Evolutionary conservation across 768 basidiomycete genomes (phyloP).

Genomic region (Cytidiella melzeri): DNA sequence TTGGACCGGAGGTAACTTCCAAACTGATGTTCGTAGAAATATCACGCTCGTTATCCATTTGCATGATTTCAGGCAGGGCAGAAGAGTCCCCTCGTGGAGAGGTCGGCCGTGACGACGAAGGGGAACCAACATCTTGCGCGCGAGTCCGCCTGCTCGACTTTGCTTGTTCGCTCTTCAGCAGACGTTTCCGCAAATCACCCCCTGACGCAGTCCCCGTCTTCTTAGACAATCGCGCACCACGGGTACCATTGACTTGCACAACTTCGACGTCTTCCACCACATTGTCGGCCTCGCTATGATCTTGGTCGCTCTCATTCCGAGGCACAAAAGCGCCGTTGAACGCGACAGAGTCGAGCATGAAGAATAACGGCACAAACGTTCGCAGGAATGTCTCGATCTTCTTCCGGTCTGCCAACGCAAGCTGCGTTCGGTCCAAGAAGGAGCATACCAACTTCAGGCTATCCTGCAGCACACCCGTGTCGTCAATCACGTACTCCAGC

Average conservation of each 20-base stretch:
- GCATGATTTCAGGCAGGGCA: constrained; percentile 27
- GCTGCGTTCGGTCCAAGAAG: constrained; percentile 83
- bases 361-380: constrained; percentile 27
- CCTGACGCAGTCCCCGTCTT: constrained; percentile 26
- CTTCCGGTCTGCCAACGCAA: constrained; percentile 65
- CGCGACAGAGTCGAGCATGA: constrained; percentile 57
- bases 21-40: constrained; percentile 4
- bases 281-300: constrained; percentile 41
- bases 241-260: constrained; percentile 22
- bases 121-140: constrained; percentile 45
- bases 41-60: constrained; percentile 29
- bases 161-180: constrained; percentile 78
- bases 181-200: constrained; percentile 71
- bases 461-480: constrained; percentile 77
- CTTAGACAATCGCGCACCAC: constrained; percentile 36
- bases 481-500: constrained; percentile 63
- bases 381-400: constrained; percentile 81
- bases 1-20: neutral
- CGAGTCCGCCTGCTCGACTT: constrained; percentile 64
- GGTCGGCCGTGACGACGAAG: constrained; percentile 51
- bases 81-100: constrained; percentile 51
- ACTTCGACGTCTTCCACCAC: constrained; percentile 34
- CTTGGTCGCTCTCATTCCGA: constrained; percentile 52
- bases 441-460: constrained; percentile 83
- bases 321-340: constrained; percentile 69